These are phyloP conservation scores for Stagonosporopsis chrysanthemi DNA, from an alignment of 2,329 filamentous ascomycete genomes.

Conservation along the genomic window DNA sequence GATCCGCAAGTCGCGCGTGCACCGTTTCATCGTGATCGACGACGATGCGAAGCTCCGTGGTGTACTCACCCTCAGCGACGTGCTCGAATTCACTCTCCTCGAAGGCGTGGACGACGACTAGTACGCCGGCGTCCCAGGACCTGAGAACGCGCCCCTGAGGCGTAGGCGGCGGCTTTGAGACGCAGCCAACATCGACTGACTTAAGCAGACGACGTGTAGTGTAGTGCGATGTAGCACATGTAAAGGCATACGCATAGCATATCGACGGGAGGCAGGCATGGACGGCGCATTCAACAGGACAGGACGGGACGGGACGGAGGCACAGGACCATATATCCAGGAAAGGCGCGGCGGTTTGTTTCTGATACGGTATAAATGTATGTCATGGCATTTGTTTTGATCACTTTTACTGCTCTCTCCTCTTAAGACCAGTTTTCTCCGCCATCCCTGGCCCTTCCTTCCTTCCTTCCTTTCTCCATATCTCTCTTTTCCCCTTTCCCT, in stretches of 20 bases:
- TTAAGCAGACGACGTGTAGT: not conserved
- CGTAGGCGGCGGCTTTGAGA: not conserved
- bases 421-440: no score
- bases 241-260: not conserved
- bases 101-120: slow-evolving; percentile 69
- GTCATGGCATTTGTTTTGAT: not conserved
- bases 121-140: slow-evolving; percentile 6
- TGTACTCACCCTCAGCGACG: slow-evolving; percentile 92
- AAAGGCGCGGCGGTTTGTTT: slow-evolving; percentile 9
- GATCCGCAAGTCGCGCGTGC: slow-evolving; percentile 91
- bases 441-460: no score
- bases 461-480: not conserved
- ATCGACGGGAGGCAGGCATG: not conserved
- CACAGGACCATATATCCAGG: slow-evolving; percentile 17
- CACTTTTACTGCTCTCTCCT: no score
- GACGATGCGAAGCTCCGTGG: slow-evolving; percentile 86
- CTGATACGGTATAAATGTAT: slow-evolving; percentile 6
- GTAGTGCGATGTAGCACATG: not conserved
- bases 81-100: slow-evolving; percentile 91
- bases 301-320: not conserved
- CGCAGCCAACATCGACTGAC: not conserved
- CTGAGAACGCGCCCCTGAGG: not conserved
- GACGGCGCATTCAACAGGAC: slow-evolving; percentile 10
- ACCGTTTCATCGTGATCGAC: slow-evolving; percentile 91
- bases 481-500: not conserved